Evolutionary conservation across 1,284 basidiomycete genomes (phyloP), one percentile per base, ranked within the genome.

Genomic region (Neonothopanus nambi): DNA sequence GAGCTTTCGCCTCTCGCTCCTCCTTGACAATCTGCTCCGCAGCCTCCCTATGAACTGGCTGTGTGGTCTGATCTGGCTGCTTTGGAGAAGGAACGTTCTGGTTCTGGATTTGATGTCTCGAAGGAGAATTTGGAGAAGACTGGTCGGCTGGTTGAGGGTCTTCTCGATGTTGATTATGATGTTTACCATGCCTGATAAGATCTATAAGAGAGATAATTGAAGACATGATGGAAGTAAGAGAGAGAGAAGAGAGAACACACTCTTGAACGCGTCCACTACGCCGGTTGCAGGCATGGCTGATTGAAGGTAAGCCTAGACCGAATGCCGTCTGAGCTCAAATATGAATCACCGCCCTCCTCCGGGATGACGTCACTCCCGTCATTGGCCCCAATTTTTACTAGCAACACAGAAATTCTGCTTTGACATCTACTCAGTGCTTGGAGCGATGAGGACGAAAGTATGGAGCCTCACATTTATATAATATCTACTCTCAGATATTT

Each of bases 131-230:
- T n/a, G n/a, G n/a, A 11, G 26, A 28, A 56, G 61, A 48, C 17
- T 61, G 51, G 51, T 70, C 48, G 52, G 62, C 24, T 37, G 48
- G 65, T 57, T 77, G 70, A 26, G 66, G 64, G 28, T 70, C 69
- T 49, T 70, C 70, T 57, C 62, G 63, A 48, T 59, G 62, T 55
- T 76, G 73, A 63, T 76, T 72, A 59, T 88, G 84, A 64, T 89
- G 81, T 72, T 89, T 90, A 66, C 89, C 89, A 72, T 93, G 89
- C 62, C 93, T 82, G 57, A 95, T 90, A 65, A 95, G 87, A 75
- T 92, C 92, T 92, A 61, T 52, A 50, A 58, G 28, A 36, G 33
- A 36, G n/a, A 35, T 38, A 58, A 33, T 39, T 49, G 45, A 41
- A 61, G 48, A 51, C 38, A 55, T 28, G 58, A 58, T 36, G 52